Conservation (phyloP, 129 eudicot species). For the Pseudognaphalium luteoalbum region DNA sequence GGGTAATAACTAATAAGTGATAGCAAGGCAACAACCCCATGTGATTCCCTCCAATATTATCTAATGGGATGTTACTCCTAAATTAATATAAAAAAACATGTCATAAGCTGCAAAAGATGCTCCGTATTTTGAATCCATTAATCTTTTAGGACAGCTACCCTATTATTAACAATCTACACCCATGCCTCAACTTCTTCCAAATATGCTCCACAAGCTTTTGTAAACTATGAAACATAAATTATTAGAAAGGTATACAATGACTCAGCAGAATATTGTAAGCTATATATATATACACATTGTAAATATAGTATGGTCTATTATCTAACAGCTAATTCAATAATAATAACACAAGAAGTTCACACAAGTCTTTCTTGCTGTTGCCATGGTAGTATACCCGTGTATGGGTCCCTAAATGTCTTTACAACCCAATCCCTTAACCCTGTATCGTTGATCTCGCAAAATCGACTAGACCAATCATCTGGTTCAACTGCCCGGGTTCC, state of each 20-base stretch:
- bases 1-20: constrained; percentile 10
- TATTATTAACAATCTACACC: neutral
- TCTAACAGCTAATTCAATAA: constrained; percentile 15
- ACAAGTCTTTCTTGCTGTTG: constrained; percentile 34
- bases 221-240: neutral
- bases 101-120: constrained; percentile 17
- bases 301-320: constrained; percentile 4
- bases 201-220: constrained; percentile 7
- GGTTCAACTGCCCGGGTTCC: constrained; percentile 74
- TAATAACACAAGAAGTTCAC: constrained; percentile 5
- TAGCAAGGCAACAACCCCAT: constrained; percentile 14
- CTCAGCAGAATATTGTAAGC: neutral
- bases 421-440: constrained; percentile 53
- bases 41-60: constrained; percentile 15
- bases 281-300: neutral
- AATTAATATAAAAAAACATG: neutral
- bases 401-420: constrained; percentile 43
- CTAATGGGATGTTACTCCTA: constrained; percentile 7
- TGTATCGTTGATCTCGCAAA: constrained; percentile 62
- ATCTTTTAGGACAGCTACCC: neutral
- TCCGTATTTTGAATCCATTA: neutral
- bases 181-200: constrained; percentile 1
- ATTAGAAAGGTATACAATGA: neutral
- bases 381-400: constrained; percentile 62
- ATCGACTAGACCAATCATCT: constrained; percentile 60